Percentiles rank a stretch among this genome's conserved stretches.
Evolutionary conservation across 257 asterid species (phyloP).

Genomic region (Solanum okadae): DNA sequence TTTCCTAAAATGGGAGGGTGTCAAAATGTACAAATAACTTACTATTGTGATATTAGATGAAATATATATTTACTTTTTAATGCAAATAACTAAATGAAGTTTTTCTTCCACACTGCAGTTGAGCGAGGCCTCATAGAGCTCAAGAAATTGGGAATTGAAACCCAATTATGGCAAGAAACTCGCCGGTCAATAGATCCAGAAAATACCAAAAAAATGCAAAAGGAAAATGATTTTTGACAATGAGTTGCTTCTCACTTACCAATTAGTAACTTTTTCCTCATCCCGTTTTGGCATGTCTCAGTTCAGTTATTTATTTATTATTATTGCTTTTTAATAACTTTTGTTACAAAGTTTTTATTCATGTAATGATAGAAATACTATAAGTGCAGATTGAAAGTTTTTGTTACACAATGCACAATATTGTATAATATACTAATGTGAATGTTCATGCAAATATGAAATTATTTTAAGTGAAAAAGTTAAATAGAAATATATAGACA

Average conservation of each 20-base stretch:
- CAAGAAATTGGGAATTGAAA: conserved; percentile 69
- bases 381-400: neutral
- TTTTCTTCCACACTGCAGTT: conserved; percentile 26
- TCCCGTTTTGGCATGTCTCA: neutral
- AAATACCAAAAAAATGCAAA: conserved; percentile 33
- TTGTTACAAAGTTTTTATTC: neutral
- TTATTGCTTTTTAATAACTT: neutral
- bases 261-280: neutral
- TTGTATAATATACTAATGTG: neutral
- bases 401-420: neutral
- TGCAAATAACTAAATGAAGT: neutral
- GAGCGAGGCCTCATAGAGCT: conserved; percentile 85
- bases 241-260: conserved; percentile 4
- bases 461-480: neutral
- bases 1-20: neutral
- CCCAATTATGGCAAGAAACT: conserved; percentile 75
- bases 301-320: neutral
- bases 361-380: neutral
- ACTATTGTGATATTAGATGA: neutral
- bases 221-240: conserved; percentile 38
- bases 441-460: neutral
- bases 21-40: neutral
- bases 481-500: neutral
- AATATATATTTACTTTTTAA: neutral
- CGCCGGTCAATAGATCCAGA: conserved; percentile 57